Evolutionary conservation across 345 rosid genomes (phyloP), one percentile per base, ranked within the genome.

Genomic region (Turnera subulata): DNA sequence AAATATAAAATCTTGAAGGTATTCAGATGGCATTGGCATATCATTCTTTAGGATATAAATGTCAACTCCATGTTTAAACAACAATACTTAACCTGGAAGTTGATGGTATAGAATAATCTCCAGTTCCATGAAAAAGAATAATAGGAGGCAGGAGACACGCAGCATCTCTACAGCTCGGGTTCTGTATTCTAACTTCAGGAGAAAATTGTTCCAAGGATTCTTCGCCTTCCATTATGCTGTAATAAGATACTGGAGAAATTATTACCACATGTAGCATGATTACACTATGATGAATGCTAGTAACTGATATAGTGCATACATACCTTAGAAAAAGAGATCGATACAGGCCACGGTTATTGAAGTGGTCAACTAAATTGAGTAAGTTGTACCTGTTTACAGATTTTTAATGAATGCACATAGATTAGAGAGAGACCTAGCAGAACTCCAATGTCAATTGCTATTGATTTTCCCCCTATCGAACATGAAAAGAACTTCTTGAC

Each of bases 151-250:
- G 61, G 12, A 58, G 65, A 33, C 65, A 59, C 53, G 48, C 69
- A 58, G 65, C 74, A 53, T 63, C 29, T 46, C 40, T 50, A 26
- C 44, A 17, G 49, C 65, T 60, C 64, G 58, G 56, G 21, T 64
- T 61, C 56, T 64, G 29, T 43, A 70, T 33, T 59, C 62, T 64
- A 25, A 58, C 61, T 70, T 64, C 69, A 29, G 74, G 74, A 46
- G 74, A 70, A 70, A 64, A 64, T 32, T 8, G 12, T 17, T 47
- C 16, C 25, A 70, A 26, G 20, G 74, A 70, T 24, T 58, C 65
- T 45, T 70, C 74, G 11, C 74, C 74, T 53, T 64, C 74, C 74
- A 70, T 70, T 20, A 70, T 64, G 61, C 74, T 64, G 61, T 29
- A 38, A 25, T 16, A 46, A 64, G 46, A 38, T 5, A 38, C 13